phyloP scores from a whole-genome alignment of 2,329 filamentous ascomycete genomes.

The Ophiostoma quercus region DNA sequence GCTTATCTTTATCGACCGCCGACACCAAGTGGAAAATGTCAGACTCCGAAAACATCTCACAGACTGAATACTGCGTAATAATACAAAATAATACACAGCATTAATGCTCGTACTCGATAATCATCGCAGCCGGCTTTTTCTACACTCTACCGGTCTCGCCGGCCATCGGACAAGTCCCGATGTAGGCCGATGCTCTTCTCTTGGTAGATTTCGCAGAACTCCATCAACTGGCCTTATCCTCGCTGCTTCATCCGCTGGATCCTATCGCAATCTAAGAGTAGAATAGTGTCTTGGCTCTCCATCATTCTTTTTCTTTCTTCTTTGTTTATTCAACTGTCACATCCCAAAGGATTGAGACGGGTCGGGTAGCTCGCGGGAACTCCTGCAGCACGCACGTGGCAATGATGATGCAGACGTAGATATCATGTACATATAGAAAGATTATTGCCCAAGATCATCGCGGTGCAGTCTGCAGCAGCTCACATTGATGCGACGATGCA shows the following conservation, averaged over 20 bases:
- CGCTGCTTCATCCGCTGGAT: neutral
- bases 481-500: too few relatives aligned
- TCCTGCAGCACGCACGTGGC: constrained; percentile 1
- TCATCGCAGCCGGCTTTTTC: neutral
- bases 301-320: neutral
- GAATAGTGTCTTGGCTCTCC: neutral
- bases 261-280: neutral
- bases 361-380: neutral
- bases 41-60: neutral
- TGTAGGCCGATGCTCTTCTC: neutral
- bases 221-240: too few relatives aligned
- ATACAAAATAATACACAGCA: neutral
- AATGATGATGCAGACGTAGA: neutral
- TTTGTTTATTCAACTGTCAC: neutral
- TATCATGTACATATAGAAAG: too few relatives aligned
- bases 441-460: neutral
- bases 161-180: constrained; percentile 6
- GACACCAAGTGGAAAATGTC: neutral
- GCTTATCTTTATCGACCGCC: neutral
- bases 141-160: neutral
- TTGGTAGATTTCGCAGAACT: too few relatives aligned
- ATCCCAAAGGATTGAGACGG: neutral
- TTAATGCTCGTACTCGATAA: too few relatives aligned
- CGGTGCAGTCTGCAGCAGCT: neutral
- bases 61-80: too few relatives aligned